These are phyloP conservation scores for Globisporangium orthogonon DNA, from an alignment of 352 stramenopile species.

Conservation along the genomic window DNA sequence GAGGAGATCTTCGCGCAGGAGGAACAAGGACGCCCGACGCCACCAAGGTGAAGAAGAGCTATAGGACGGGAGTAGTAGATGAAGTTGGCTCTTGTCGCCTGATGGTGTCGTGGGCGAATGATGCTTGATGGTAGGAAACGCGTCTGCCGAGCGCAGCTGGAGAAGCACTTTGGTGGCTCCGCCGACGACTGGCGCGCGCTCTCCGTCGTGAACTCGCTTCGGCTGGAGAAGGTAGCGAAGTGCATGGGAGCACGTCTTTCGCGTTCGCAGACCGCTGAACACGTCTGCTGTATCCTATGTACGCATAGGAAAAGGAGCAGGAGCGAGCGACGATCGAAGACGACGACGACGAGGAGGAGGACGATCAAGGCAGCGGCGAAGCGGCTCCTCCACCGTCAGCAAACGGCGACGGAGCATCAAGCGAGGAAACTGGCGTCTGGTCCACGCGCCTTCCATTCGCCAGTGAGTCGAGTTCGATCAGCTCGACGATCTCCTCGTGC, in stretches of 20 bases:
- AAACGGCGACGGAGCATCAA: background rate
- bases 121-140: conserved; percentile 2
- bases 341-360: conserved; percentile 1
- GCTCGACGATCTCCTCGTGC: too few relatives aligned
- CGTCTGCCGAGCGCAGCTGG: conserved; percentile 21
- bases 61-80: background rate
- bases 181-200: conserved; percentile 29
- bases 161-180: conserved; percentile 23
- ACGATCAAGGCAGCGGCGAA: background rate
- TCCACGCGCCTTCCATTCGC: conserved; percentile 20
- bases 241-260: background rate
- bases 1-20: conserved; percentile 29
- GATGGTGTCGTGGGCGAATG: background rate
- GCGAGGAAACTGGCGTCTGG: conserved; percentile 19
- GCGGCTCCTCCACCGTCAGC: background rate
- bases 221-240: background rate
- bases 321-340: conserved; percentile 2
- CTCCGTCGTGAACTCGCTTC: conserved; percentile 26
- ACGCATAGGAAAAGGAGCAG: background rate
- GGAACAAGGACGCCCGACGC: background rate
- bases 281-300: background rate
- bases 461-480: conserved; percentile 9
- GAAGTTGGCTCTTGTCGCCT: background rate
- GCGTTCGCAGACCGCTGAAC: too few relatives aligned
- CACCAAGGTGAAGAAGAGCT: conserved; percentile 6